Base-by-base conservation (phyloP, 306 rosid genomes). In the Alnus glutinosa region DNA sequence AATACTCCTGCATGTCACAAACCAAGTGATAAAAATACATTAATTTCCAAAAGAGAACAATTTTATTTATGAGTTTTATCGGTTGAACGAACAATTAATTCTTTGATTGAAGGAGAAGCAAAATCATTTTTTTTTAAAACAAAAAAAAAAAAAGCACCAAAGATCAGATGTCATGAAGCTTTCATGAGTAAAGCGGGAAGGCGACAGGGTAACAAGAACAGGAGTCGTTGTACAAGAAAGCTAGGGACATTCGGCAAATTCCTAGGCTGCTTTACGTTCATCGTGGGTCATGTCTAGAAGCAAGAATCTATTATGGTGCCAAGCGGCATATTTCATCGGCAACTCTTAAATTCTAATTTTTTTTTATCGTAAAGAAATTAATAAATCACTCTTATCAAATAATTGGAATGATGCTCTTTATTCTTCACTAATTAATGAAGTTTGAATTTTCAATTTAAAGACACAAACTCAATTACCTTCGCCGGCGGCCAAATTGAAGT, bases 401-500 rank as follows among this genome's bases (percentile, higher is more conserved):
- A 23, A 23, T 23, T 23, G 28, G 28, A 23, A 23, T 23, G 28
- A 23, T 23, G 28, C 28, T 23, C 28, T 23, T 23, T 23, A 23
- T 23, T 23, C 28, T 23, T 23, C 28, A 23, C 28, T 23, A 23
- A 23, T 23, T 23, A 23, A 23, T 23, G 28, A 23, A 23, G 28
- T 23, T 23, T 23, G 28, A 23, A 23, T 23, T 23, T 23, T 23
- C 28, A 23, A 0, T 23, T 23, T 23, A 23, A 23, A 23, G 0
- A 23, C 28, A 23, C 28, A 23, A 23, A 23, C 28, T 23, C 28
- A 23, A 23, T 23, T 23, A 39, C 97, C 97, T 42, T 91, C 93
- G 5, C 91, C 97, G 42, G 93, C 89, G 30, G 97, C 93, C 89
- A 91, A 83, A 32, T 91, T 91, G 91, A 85, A 91, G 86, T 88